These are phyloP conservation scores for Nemania sp. DNA, from an alignment of 2,329 filamentous ascomycete genomes.

Conservation along the genomic window DNA sequence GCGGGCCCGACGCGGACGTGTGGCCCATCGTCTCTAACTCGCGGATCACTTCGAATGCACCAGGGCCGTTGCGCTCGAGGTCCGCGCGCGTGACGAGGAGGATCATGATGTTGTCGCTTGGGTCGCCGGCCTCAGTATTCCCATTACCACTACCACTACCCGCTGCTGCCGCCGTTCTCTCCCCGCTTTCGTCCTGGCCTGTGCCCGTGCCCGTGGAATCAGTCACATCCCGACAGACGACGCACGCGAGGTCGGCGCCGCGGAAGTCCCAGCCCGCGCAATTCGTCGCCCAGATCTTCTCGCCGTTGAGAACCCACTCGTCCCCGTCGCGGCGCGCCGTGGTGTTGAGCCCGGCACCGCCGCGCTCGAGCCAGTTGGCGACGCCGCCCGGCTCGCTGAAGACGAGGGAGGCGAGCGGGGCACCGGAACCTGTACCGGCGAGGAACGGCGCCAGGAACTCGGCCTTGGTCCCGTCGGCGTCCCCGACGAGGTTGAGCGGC, in stretches of 20 bases:
- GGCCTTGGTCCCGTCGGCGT: background rate
- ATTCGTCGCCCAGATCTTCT: slow-evolving; percentile 63
- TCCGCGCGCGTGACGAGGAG: slow-evolving; percentile 54
- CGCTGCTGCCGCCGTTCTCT: no score
- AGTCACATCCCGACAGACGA: slow-evolving; percentile 52
- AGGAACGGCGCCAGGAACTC: slow-evolving; percentile 10
- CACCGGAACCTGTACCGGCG: slow-evolving; percentile 9
- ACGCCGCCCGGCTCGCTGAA: slow-evolving; percentile 57
- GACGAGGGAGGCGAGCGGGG: slow-evolving; percentile 55
- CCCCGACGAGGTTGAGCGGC: slow-evolving; percentile 48
- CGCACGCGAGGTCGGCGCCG: slow-evolving; percentile 56
- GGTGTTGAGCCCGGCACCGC: slow-evolving; percentile 52
- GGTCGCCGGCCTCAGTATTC: slow-evolving; percentile 26
- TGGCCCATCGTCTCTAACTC: slow-evolving; percentile 53
- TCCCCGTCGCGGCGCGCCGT: slow-evolving; percentile 51
- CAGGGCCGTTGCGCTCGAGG: slow-evolving; percentile 49
- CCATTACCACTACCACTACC: no score
- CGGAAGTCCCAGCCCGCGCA: slow-evolving; percentile 56
- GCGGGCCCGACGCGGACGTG: slow-evolving; percentile 53
- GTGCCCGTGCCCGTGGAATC: background rate
- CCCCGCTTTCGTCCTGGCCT: background rate
- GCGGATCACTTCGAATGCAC: slow-evolving; percentile 51
- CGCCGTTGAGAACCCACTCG: slow-evolving; percentile 57
- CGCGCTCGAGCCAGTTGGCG: slow-evolving; percentile 57
- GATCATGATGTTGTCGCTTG: slow-evolving; percentile 48